A percentile compares a stretch with the other conserved stretches of the same genome.
These are phyloP conservation scores for Usnea hakonensis DNA, from an alignment of 495 filamentous ascomycete genomes.

Conservation along the genomic window DNA sequence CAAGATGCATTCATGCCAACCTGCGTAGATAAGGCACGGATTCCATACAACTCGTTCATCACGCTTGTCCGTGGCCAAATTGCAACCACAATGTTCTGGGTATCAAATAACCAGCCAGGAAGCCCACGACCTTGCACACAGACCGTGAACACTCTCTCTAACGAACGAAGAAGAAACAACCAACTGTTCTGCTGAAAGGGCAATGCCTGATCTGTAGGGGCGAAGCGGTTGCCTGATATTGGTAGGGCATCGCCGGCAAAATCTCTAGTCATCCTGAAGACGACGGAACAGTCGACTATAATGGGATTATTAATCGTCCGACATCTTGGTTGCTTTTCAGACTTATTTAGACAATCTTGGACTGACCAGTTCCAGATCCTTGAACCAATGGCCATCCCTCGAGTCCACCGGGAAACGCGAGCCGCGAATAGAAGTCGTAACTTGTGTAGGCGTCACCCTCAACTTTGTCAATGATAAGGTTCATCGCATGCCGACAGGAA, in stretches of 20 bases:
- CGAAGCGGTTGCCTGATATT: neutral
- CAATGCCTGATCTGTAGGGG: neutral
- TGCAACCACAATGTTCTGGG: neutral
- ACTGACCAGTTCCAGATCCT: constrained; percentile 8
- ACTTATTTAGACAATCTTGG: neutral
- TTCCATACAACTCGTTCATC: constrained; percentile 4
- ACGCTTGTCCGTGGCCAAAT: constrained; percentile 5
- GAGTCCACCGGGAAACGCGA: neutral
- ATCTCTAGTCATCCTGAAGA: constrained; percentile 7
- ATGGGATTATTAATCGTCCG: neutral
- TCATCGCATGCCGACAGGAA: neutral
- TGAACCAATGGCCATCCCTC: constrained; percentile 1
- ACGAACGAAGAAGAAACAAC: neutral
- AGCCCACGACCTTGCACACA: neutral
- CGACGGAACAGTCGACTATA: neutral
- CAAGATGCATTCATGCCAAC: neutral
- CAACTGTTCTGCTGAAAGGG: neutral
- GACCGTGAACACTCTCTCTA: neutral
- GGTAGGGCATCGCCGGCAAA: neutral
- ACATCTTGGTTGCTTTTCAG: no score
- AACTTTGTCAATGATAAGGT: neutral
- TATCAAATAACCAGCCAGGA: constrained; percentile 2
- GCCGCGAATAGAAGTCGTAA: constrained; percentile 3
- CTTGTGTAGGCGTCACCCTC: neutral
- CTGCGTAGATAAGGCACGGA: neutral